A percentile compares a stretch with the other conserved stretches of the same genome.
Evolutionary conservation across 164 flowering plant species (phyloP).

Genomic region (Umbilicus rupestris): DNA sequence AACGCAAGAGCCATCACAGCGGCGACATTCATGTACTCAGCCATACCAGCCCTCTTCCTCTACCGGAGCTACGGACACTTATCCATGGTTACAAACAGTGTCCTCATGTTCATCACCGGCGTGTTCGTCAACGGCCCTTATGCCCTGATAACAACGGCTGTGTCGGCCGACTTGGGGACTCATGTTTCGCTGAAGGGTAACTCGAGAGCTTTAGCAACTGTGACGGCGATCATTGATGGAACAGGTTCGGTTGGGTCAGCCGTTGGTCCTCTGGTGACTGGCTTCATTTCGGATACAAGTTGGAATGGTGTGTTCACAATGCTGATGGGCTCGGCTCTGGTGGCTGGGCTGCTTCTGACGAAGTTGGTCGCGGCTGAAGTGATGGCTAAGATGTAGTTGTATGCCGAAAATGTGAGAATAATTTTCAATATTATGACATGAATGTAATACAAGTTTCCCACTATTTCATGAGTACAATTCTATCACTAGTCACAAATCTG

Average conservation of each 20-base stretch:
- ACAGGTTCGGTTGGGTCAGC: neutral
- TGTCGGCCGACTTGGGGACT: neutral
- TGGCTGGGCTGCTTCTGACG: neutral
- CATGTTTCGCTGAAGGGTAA: neutral
- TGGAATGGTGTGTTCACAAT: neutral
- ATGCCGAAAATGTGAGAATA: too few relatives aligned
- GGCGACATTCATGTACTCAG: neutral
- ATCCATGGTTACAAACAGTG: neutral
- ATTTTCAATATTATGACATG: too few relatives aligned
- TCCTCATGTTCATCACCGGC: neutral
- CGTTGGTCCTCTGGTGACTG: neutral
- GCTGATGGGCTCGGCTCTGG: neutral
- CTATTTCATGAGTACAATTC: too few relatives aligned
- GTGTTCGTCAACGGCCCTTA: neutral
- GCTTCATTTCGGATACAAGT: neutral
- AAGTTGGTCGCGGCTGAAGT: conserved; percentile 2
- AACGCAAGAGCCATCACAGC: neutral
- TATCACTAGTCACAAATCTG: neutral
- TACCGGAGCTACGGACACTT: neutral
- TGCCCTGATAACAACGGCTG: neutral
- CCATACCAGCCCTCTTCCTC: neutral
- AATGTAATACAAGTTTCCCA: too few relatives aligned
- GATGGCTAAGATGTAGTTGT: neutral
- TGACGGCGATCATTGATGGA: neutral
- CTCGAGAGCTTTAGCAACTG: neutral